phyloP scores from a whole-genome alignment of 208 protist genomes.

The Angomonas ambiguus region DNA sequence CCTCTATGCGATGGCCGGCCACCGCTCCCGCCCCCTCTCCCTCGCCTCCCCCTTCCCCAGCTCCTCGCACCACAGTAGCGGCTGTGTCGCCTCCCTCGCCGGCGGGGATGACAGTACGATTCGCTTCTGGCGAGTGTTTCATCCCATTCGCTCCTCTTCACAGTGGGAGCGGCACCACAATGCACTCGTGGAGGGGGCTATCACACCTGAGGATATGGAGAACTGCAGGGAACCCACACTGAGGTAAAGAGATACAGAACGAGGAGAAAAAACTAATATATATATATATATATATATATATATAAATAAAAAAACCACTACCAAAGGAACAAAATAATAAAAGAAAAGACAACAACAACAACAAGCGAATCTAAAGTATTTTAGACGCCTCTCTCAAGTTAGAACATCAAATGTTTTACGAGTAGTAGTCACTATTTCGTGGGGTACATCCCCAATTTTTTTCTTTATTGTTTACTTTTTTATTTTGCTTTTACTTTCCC shows the following conservation, averaged over 20 bases:
- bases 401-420: too few relatives aligned
- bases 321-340: too few relatives aligned
- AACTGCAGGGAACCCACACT: background rate
- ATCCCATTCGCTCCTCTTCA: conserved; percentile 14
- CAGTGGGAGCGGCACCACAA: background rate
- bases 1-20: conserved; percentile 56
- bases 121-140: conserved; percentile 76
- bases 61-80: background rate
- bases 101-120: conserved; percentile 68
- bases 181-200: background rate
- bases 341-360: background rate
- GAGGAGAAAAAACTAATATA: background rate
- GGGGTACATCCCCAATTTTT: too few relatives aligned
- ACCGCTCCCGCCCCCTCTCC: conserved; percentile 64
- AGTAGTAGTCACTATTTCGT: too few relatives aligned
- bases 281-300: background rate
- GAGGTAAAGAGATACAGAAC: background rate
- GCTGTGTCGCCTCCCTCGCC: conserved; percentile 60
- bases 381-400: too few relatives aligned
- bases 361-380: too few relatives aligned
- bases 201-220: background rate
- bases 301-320: background rate
- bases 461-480: conserved; percentile 8
- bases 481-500: background rate
- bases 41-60: conserved; percentile 42